Evolutionary conservation across 192 early-diverging fungal genomes (phyloP).

Genomic region (Rhizophagus clarus): DNA sequence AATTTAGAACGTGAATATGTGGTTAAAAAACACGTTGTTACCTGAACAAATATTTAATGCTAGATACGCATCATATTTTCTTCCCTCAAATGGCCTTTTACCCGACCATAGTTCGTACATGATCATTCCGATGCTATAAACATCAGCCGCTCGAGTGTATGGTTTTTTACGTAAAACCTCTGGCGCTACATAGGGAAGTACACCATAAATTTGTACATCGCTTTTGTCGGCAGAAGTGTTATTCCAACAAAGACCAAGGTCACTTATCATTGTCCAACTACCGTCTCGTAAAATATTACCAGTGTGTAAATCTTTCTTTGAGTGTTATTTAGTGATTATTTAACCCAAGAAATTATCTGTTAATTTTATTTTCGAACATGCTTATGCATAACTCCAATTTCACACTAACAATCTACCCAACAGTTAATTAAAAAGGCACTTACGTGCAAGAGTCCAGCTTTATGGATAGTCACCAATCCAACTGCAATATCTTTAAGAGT

Average conservation of each 20-base stretch:
- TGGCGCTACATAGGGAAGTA: constrained; percentile 3
- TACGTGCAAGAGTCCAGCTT: constrained; percentile 10
- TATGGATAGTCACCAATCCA: constrained; percentile 5
- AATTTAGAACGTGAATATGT: not conserved
- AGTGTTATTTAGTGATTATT: not conserved
- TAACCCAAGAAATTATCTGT: no score
- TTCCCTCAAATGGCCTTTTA: not conserved
- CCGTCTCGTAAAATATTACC: not conserved
- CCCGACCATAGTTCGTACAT: constrained; percentile 13
- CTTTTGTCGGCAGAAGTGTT: not conserved
- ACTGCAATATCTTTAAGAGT: constrained; percentile 5
- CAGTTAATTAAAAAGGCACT: not conserved
- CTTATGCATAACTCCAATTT: not conserved
- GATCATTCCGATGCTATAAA: constrained; percentile 19
- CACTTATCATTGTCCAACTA: constrained; percentile 11
- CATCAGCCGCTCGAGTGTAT: constrained; percentile 11
- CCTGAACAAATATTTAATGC: constrained; percentile 9
- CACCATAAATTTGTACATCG: not conserved
- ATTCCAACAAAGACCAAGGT: not conserved
- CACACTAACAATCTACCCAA: not conserved
- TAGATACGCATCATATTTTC: not conserved
- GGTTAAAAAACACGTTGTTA: not conserved
- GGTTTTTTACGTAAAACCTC: not conserved
- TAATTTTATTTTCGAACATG: no score
- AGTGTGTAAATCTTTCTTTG: constrained; percentile 14